A percentile compares a stretch with the other conserved stretches of the same genome.
Evolutionary conservation across 148 eudicot species (phyloP).

Genomic region (Spergularia marina): DNA sequence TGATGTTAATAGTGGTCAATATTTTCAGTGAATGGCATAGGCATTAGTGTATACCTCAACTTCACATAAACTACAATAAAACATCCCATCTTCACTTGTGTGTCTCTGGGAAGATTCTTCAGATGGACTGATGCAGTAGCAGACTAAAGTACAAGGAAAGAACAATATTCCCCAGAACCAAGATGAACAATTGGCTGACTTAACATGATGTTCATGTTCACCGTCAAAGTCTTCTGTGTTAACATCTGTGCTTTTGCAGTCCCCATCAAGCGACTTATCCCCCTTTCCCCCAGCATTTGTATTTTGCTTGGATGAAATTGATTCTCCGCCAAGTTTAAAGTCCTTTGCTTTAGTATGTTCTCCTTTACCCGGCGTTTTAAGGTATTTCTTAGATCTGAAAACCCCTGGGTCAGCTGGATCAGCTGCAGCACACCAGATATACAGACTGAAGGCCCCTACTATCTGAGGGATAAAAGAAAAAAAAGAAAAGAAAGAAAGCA

Average conservation of each 20-base stretch:
- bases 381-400: slow-evolving; percentile 86
- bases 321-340: slow-evolving; percentile 54
- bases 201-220: slow-evolving; percentile 38
- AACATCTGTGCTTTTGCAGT: slow-evolving; percentile 33
- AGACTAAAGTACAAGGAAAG: slow-evolving; percentile 62
- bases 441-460: slow-evolving; percentile 60
- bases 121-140: slow-evolving; percentile 52
- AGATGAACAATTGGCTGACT: slow-evolving; percentile 34
- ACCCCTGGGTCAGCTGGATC: slow-evolving; percentile 95
- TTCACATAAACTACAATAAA: slow-evolving; percentile 97
- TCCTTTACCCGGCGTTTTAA: slow-evolving; percentile 43
- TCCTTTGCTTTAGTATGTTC: slow-evolving; percentile 36
- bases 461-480: slow-evolving; percentile 42
- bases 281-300: slow-evolving; percentile 40
- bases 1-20: neutral
- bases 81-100: slow-evolving; percentile 95
- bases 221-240: slow-evolving; percentile 36
- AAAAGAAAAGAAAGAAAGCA: neutral
- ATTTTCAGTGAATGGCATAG: neutral
- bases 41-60: slow-evolving; percentile 63
- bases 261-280: slow-evolving; percentile 41
- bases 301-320: slow-evolving; percentile 51
- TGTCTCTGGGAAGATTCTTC: slow-evolving; percentile 70
- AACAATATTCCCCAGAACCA: slow-evolving; percentile 46
- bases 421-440: slow-evolving; percentile 98